These are phyloP conservation scores for Sugiyamaella lignohabitans DNA, from an alignment of 805 yeast species.

Conservation along the genomic window DNA sequence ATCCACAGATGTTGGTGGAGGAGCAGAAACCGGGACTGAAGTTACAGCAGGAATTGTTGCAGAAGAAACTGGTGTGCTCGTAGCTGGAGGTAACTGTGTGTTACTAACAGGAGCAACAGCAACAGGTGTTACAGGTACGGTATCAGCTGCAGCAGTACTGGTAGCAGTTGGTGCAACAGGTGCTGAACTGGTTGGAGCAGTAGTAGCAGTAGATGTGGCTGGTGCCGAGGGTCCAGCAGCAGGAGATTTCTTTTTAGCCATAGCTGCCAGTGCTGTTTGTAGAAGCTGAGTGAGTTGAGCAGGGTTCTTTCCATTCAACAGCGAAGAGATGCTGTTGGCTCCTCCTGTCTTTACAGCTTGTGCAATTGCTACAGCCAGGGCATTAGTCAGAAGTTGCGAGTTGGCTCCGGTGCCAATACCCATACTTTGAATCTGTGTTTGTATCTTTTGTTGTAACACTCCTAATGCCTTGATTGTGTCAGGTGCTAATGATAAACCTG, in stretches of 20 bases:
- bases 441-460: slow-evolving; percentile 79
- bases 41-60: background rate
- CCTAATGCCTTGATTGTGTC: slow-evolving; percentile 71
- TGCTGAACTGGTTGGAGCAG: slow-evolving; percentile 9
- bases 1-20: background rate
- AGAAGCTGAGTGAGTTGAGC: slow-evolving; percentile 22
- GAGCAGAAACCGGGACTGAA: background rate
- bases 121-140: slow-evolving; percentile 1
- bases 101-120: background rate
- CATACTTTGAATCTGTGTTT: slow-evolving; percentile 70
- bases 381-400: slow-evolving; percentile 79
- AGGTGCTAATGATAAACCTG: slow-evolving; percentile 36
- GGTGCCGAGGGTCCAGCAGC: slow-evolving; percentile 1
- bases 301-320: slow-evolving; percentile 22
- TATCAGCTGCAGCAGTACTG: background rate
- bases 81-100: background rate
- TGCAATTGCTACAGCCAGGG: slow-evolving; percentile 87
- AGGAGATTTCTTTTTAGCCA: slow-evolving; percentile 9
- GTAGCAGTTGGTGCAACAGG: slow-evolving; percentile 3
- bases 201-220: slow-evolving; percentile 5
- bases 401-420: slow-evolving; percentile 75
- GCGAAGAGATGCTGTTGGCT: slow-evolving; percentile 20
- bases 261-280: slow-evolving; percentile 19
- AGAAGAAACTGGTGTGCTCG: background rate
- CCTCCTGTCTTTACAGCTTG: slow-evolving; percentile 64